Conservation (phyloP, 164 flowering plant genomes). For the Annona cherimola region DNA sequence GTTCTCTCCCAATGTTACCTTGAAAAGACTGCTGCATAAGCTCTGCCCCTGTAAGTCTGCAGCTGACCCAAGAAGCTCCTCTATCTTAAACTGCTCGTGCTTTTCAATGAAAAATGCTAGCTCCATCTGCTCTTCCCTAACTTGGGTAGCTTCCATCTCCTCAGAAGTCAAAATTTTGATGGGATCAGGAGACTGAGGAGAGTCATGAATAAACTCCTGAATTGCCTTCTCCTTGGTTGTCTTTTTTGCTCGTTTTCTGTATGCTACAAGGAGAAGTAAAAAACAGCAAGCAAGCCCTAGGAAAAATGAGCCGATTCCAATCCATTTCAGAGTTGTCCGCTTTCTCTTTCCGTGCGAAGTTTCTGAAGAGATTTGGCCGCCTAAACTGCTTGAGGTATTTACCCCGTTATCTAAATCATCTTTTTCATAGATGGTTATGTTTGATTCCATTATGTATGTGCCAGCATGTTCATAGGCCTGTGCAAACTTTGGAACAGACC, state of each 20-base stretch:
- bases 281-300: conserved; percentile 14
- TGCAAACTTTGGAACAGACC: conserved; percentile 3
- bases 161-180: conserved; percentile 6
- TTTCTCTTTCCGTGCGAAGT: not conserved
- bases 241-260: conserved; percentile 8
- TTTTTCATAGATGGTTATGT: not conserved
- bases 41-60: conserved; percentile 43
- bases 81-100: conserved; percentile 31
- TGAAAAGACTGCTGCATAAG: conserved; percentile 52
- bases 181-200: conserved; percentile 8
- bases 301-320: not conserved
- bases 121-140: conserved; percentile 21
- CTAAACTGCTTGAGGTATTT: not conserved
- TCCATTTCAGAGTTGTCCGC: not conserved
- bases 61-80: conserved; percentile 45
- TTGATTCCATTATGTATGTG: conserved; percentile 4
- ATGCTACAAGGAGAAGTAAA: conserved; percentile 12
- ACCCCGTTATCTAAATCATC: not conserved
- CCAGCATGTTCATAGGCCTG: not conserved
- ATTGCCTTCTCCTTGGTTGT: conserved; percentile 17
- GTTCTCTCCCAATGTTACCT: conserved; percentile 38
- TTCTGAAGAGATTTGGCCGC: not conserved
- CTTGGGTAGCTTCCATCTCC: conserved; percentile 16
- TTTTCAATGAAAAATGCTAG: conserved; percentile 49
- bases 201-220: conserved; percentile 11